A percentile compares a stretch with the other conserved stretches of the same genome.
Conservation (phyloP, 1,284 basidiomycete species). For the Tilletia caries region DNA sequence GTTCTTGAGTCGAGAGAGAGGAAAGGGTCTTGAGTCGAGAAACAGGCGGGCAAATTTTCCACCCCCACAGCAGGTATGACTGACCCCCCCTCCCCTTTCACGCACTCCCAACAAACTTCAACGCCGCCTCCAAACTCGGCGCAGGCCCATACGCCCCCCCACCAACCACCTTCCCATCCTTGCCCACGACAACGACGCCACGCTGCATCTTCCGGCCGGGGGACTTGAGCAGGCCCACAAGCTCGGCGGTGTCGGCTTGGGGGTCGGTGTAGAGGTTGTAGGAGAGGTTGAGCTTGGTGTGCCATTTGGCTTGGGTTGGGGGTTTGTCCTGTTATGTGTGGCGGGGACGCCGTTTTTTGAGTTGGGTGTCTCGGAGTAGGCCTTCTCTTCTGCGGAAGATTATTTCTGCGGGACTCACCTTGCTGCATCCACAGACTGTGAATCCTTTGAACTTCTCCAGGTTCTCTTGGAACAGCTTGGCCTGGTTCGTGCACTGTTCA, state of each 20-base stretch:
- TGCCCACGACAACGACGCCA: background rate
- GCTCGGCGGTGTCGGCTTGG: constrained; percentile 2
- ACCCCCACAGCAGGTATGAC: too few relatives aligned
- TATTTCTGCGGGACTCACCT: background rate
- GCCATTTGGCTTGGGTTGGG: background rate
- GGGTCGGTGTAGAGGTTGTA: constrained; percentile 6
- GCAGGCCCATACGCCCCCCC: background rate
- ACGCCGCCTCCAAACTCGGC: background rate
- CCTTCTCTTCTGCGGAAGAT: background rate
- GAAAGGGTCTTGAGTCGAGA: too few relatives aligned
- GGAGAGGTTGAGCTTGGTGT: constrained; percentile 3
- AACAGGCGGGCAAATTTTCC: too few relatives aligned
- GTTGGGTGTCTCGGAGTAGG: too few relatives aligned
- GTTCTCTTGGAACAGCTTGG: constrained; percentile 10
- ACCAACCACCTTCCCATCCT: background rate
- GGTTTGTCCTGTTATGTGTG: constrained; percentile 1
- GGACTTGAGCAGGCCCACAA: constrained; percentile 5
- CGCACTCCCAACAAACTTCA: background rate
- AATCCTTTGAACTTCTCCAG: background rate
- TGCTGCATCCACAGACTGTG: constrained; percentile 9
- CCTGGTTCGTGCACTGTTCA: constrained; percentile 10
- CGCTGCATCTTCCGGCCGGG: constrained; percentile 6
- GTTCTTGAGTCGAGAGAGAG: too few relatives aligned
- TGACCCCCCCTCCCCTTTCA: background rate
- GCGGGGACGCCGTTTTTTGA: too few relatives aligned